Evolutionary conservation across 192 early-diverging fungal genomes (phyloP), one percentile per base, ranked within the genome.

Genomic region (Linnemannia zychae): DNA sequence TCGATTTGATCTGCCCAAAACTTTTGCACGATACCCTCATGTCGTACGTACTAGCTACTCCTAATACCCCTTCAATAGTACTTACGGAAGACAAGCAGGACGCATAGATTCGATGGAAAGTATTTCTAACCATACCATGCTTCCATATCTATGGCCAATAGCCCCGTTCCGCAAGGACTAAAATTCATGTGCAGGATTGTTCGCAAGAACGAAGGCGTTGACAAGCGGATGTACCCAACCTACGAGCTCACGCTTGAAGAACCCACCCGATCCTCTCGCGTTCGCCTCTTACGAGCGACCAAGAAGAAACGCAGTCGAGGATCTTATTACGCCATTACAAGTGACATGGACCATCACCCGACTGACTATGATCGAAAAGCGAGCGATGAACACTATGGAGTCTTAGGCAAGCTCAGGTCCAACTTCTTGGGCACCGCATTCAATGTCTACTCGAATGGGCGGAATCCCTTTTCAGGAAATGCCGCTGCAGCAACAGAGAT

Each of bases 361-460:
- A 11, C 22, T 16, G 79, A 69, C 24, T 66, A 80, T 76, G 75
- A 84, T 65, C 57, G 44, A 60, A 76, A 78, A 11, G 81, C 69
- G 15, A 86, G 33, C 31, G 71, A 79, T 48, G 49, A 72, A 3
- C 71, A 72, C 16, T 90, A 85, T 77, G 77, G 77, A 17, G 73
- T 75, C 22, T 69, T 78, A 34, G 70, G 74, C 4, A 71, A 74
- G 31, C n/a, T 74, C 71, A 93, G 95, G 69, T 95, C 96, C 9
- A 98, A 98, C 79, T 95, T 97, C 34, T 70, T 97, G 48, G 98
- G 97, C 15, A 97, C 96, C 4, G 92, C 91, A 31, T 99, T 96
- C 88, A 85, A 90, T 20, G 92, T 98, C 12, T 94, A 95, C 81
- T 93, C 92, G 22, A 88, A 91, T 67, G 92, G 89, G 0, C 65